phyloP scores from a whole-genome alignment of 1,284 basidiomycete species.

The Naganishia liquefaciens region DNA sequence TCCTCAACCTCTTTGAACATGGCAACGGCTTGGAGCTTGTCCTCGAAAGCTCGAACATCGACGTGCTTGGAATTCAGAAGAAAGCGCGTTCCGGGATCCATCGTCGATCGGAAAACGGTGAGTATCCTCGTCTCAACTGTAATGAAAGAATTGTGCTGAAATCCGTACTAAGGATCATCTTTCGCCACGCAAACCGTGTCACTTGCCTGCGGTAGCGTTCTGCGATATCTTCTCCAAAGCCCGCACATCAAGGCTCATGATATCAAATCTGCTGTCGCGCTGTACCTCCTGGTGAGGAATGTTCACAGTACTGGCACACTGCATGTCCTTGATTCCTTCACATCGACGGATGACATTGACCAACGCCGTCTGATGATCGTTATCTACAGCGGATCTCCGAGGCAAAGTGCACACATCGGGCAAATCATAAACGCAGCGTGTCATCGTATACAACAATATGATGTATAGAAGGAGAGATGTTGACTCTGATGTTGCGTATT shows the following conservation, averaged over 20 bases:
- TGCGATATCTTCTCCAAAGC: not conserved
- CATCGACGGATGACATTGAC: not conserved
- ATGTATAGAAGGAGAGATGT: not conserved
- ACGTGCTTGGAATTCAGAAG: conserved; percentile 36
- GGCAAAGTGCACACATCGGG: not conserved
- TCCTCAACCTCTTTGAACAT: conserved; percentile 41
- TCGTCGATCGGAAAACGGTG: not conserved
- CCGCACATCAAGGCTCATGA: not conserved
- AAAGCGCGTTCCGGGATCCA: conserved; percentile 6
- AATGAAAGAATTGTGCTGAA: not conserved
- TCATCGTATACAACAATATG: conserved; percentile 14
- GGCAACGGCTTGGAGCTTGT: conserved; percentile 42
- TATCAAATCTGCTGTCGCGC: not conserved
- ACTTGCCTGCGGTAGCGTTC: conserved; percentile 6
- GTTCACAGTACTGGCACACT: conserved; percentile 10
- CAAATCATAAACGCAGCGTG: not conserved
- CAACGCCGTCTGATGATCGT: conserved; percentile 9
- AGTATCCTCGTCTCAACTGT: not conserved
- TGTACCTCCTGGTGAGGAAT: conserved; percentile 3
- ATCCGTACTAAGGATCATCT: not conserved
- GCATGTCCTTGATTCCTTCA: not conserved
- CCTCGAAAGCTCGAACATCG: conserved; percentile 45
- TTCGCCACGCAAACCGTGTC: conserved; percentile 5
- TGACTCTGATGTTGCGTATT: not conserved
- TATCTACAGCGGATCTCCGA: not conserved